These are phyloP conservation scores for Ogataea paradorogensis DNA, from an alignment of 805 yeast genomes.

Conservation along the genomic window DNA sequence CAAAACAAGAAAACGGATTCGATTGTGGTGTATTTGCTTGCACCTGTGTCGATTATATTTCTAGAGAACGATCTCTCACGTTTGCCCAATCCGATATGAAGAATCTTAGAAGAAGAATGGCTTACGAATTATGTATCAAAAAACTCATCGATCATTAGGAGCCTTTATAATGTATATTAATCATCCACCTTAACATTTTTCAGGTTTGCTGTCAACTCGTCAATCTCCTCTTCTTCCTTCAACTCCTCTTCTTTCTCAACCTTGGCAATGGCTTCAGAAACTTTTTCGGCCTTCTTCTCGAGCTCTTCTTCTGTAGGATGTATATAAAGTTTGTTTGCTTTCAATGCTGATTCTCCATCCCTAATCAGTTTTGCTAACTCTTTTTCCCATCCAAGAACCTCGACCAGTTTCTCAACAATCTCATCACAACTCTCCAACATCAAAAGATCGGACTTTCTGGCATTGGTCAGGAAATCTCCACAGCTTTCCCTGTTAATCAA, in stretches of 20 bases:
- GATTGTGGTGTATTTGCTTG: constrained; percentile 97
- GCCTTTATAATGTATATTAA: constrained; percentile 1
- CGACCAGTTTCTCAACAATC: constrained; percentile 53
- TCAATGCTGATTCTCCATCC: constrained; percentile 21
- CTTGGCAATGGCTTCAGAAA: constrained; percentile 27
- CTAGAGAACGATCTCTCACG: constrained; percentile 46
- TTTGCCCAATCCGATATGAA: constrained; percentile 72
- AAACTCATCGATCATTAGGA: constrained; percentile 17
- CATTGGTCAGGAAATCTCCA: constrained; percentile 60
- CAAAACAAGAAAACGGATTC: constrained; percentile 84
- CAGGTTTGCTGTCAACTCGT: constrained; percentile 12
- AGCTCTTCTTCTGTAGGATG: constrained; percentile 12
- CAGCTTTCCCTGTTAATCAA: constrained; percentile 74
- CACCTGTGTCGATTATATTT: constrained; percentile 62
- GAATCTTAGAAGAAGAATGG: constrained; percentile 64
- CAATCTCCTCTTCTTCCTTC: constrained; percentile 22
- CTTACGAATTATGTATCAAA: constrained; percentile 45
- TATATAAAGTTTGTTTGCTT: constrained; percentile 1
- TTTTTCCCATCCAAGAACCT: constrained; percentile 60
- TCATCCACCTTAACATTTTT: constrained; percentile 15
- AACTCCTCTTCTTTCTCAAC: constrained; percentile 19
- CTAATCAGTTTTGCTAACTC: constrained; percentile 46
- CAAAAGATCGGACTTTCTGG: constrained; percentile 60
- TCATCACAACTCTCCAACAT: constrained; percentile 63
- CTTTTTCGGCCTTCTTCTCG: constrained; percentile 26